phyloP scores from a whole-genome alignment of 192 early-diverging fungal species.

The Pilaira anomala region DNA sequence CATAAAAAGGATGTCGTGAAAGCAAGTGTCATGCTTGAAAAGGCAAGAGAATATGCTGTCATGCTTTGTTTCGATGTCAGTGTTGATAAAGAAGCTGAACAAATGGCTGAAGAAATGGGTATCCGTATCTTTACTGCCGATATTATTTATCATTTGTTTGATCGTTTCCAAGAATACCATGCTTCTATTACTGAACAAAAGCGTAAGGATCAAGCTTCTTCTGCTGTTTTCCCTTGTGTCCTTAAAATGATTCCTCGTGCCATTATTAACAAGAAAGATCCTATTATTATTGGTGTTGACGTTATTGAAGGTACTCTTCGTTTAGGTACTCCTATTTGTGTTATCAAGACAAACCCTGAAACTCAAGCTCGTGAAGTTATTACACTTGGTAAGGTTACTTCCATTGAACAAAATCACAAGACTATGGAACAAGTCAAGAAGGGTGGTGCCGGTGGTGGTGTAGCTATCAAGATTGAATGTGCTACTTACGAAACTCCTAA shows the following conservation, averaged over 20 bases:
- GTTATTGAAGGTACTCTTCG: conserved; percentile 89
- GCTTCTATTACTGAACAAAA: conserved; percentile 77
- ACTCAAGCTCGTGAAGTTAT: conserved; percentile 72
- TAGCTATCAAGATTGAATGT: conserved; percentile 90
- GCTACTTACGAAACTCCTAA: conserved; percentile 81
- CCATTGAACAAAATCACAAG: conserved; percentile 94
- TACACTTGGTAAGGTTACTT: conserved; percentile 81
- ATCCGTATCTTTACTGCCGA: conserved; percentile 94
- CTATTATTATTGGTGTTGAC: conserved; percentile 94
- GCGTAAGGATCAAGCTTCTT: conserved; percentile 80
- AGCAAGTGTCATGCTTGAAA: conserved; percentile 90
- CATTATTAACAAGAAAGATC: conserved; percentile 93
- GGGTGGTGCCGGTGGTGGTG: conserved; percentile 76
- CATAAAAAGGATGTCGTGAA: conserved; percentile 96
- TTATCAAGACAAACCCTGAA: conserved; percentile 67
- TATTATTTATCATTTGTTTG: conserved; percentile 99
- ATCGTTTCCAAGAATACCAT: conserved; percentile 82
- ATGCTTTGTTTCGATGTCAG: conserved; percentile 92
- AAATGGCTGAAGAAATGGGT: conserved; percentile 87
- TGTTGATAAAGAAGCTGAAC: conserved; percentile 84
- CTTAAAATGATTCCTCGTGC: conserved; percentile 84
- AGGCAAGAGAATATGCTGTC: conserved; percentile 71
- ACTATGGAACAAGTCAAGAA: conserved; percentile 75
- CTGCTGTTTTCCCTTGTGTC: conserved; percentile 96
- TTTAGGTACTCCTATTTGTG: conserved; percentile 89